Conservation (phyloP, 768 basidiomycete genomes). For the Trametes cingulata region DNA sequence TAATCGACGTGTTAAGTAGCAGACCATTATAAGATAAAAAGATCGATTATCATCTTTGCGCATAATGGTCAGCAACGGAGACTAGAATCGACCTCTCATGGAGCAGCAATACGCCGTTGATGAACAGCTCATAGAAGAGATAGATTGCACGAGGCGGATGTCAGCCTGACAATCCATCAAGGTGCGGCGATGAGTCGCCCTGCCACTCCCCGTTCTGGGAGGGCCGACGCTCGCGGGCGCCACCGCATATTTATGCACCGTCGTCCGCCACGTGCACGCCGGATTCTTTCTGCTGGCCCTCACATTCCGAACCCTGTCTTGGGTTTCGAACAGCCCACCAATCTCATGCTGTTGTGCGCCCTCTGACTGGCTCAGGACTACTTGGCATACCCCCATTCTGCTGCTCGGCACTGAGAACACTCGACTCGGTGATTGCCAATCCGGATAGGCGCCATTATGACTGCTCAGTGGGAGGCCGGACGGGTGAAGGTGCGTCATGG, state of each 20-base stretch:
- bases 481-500: slow-evolving; percentile 34
- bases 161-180: slow-evolving; percentile 2
- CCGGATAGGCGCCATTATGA: slow-evolving; percentile 9
- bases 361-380: not conserved
- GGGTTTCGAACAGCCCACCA: not conserved
- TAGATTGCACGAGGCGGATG: slow-evolving; percentile 5
- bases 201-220: not conserved
- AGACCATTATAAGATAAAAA: too few relatives aligned
- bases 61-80: too few relatives aligned
- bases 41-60: too few relatives aligned
- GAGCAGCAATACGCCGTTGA: not conserved
- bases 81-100: too few relatives aligned
- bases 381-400: not conserved
- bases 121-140: not conserved
- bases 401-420: not conserved
- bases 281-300: slow-evolving; percentile 13
- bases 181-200: slow-evolving; percentile 1
- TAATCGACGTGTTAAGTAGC: too few relatives aligned
- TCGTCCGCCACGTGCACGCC: slow-evolving; percentile 10
- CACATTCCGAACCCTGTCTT: slow-evolving; percentile 2
- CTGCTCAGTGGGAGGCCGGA: slow-evolving; percentile 33
- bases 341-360: not conserved
- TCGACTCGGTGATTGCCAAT: not conserved
- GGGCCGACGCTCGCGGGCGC: slow-evolving; percentile 1
- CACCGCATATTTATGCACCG: slow-evolving; percentile 11